Evolutionary conservation across 768 basidiomycete genomes (phyloP).

Genomic region (Suillus ampliporus): DNA sequence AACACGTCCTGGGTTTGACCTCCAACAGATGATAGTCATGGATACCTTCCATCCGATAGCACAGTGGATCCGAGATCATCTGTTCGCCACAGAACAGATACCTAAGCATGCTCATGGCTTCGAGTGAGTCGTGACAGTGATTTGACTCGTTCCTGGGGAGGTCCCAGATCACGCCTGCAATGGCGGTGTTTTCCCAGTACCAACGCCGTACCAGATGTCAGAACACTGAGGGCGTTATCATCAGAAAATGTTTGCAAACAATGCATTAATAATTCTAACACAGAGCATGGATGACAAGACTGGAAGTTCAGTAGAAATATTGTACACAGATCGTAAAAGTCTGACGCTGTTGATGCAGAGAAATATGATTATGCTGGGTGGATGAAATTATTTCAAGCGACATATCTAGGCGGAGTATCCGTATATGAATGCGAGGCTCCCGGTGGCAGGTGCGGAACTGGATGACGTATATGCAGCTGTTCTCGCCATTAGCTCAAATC

Average conservation of each 20-base stretch:
- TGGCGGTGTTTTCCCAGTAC: not conserved
- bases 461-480: constrained; percentile 38
- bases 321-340: not conserved
- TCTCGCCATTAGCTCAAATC: not conserved
- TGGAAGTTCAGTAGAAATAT: not conserved
- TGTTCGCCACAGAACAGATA: no score
- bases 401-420: constrained; percentile 38
- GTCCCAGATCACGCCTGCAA: no score
- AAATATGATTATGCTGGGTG: constrained; percentile 4
- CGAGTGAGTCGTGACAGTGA: not conserved
- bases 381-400: constrained; percentile 21
- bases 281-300: not conserved
- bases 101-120: not conserved
- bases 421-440: constrained; percentile 21
- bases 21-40: not conserved
- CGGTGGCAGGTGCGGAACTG: constrained; percentile 20
- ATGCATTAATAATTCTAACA: not conserved
- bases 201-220: not conserved
- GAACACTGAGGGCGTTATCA: not conserved
- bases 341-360: constrained; percentile 6
- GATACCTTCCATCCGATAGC: not conserved
- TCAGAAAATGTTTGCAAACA: not conserved
- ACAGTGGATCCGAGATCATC: not conserved
- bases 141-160: no score
- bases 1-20: no score